Percentiles rank a stretch among this genome's conserved stretches.
phyloP scores from a whole-genome alignment of 208 protist genomes.

The Tritrichomonas musculus region DNA sequence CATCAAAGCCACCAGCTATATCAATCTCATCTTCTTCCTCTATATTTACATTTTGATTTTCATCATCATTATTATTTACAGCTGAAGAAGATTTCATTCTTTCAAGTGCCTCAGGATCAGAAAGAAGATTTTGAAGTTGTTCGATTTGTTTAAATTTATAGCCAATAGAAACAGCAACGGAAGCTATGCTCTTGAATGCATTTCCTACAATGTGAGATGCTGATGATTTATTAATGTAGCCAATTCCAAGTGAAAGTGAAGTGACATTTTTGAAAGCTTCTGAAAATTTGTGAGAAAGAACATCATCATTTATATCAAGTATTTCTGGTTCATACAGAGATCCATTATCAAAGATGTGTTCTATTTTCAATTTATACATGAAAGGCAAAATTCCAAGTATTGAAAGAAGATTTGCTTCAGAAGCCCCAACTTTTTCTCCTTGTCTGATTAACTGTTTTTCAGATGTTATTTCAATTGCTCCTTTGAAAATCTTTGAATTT shows the following conservation, averaged over 20 bases:
- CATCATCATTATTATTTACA: no score
- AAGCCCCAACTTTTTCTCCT: no score
- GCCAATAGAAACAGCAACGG: conserved; percentile 76
- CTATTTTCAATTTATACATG: conserved; percentile 82
- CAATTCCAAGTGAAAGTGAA: no score
- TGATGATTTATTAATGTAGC: conserved; percentile 79
- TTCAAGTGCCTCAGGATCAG: no score
- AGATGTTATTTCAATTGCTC: no score
- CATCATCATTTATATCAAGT: conserved; percentile 79
- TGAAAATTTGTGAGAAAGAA: conserved; percentile 70
- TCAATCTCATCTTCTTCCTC: no score
- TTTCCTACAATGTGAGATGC: conserved; percentile 83
- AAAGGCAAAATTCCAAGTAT: conserved; percentile 98
- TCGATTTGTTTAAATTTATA: conserved; percentile 71
- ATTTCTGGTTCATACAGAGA: conserved; percentile 76
- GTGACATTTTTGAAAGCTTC: conserved; percentile 76
- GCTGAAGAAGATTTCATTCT: conserved; percentile 34
- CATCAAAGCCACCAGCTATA: no score
- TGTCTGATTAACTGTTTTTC: no score
- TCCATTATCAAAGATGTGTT: conserved; percentile 84
- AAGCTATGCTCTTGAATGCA: conserved; percentile 89
- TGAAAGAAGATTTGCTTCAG: no score
- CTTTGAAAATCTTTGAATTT: no score
- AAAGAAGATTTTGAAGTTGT: conserved; percentile 60
- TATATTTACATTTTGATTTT: no score